phyloP scores from a whole-genome alignment of 495 filamentous ascomycete genomes.

The Xylona heveae region DNA sequence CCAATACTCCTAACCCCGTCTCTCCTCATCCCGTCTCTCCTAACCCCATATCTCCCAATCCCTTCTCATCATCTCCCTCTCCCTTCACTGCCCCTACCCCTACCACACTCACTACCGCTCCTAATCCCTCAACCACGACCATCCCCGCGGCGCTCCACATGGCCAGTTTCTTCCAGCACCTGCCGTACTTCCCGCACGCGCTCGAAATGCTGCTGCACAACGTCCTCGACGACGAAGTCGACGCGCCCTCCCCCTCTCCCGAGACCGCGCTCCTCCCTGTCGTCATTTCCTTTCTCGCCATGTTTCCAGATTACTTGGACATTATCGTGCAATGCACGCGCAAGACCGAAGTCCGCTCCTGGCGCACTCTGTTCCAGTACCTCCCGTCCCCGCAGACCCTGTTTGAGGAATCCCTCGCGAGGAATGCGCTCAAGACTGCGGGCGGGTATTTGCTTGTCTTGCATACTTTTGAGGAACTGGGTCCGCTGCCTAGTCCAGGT shows the following conservation, averaged over 20 bases:
- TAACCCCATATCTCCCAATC: no score
- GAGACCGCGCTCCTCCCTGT: constrained; percentile 59
- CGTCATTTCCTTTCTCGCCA: constrained; percentile 74
- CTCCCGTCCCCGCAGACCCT: constrained; percentile 75
- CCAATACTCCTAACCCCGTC: constrained; percentile 35
- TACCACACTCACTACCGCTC: no score
- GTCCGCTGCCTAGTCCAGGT: constrained; percentile 7
- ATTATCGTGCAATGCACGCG: constrained; percentile 94
- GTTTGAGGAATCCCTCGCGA: constrained; percentile 74
- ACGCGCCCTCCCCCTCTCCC: constrained; percentile 30
- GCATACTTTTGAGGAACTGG: constrained; percentile 77
- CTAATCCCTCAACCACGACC: no score
- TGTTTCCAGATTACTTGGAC: constrained; percentile 77
- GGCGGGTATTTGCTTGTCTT: constrained; percentile 92
- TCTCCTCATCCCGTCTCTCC: no score
- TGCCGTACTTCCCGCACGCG: constrained; percentile 82
- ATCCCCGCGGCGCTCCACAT: constrained; percentile 44
- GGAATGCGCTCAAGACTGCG: constrained; percentile 79
- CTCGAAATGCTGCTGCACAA: constrained; percentile 85
- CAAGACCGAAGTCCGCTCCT: constrained; percentile 89
- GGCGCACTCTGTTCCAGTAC: constrained; percentile 80
- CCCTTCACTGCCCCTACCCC: constrained; percentile 45
- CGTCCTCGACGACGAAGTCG: constrained; percentile 86
- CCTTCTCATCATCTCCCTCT: no score
- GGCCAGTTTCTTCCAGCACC: constrained; percentile 59